Evolutionary conservation across 2,329 filamentous ascomycete species (phyloP).

Genomic region (Fusarium secorum): DNA sequence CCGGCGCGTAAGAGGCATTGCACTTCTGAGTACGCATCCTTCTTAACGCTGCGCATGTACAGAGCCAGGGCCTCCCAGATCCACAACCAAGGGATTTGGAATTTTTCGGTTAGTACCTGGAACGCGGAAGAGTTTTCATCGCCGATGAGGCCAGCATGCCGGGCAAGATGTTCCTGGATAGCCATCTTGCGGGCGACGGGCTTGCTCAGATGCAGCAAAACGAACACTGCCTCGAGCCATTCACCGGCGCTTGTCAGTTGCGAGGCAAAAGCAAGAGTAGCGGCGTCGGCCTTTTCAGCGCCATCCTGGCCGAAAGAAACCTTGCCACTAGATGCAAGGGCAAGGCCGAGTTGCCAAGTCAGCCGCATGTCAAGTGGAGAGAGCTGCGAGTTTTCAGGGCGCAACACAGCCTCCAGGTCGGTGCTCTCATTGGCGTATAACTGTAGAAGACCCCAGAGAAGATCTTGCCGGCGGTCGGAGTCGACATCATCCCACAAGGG

Average conservation of each 20-base stretch:
- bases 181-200: slow-evolving; percentile 68
- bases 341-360: slow-evolving; percentile 84
- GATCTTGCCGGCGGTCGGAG: slow-evolving; percentile 71
- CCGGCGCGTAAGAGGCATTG: slow-evolving; percentile 81
- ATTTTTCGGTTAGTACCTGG: slow-evolving; percentile 65
- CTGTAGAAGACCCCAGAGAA: slow-evolving; percentile 87
- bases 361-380: slow-evolving; percentile 78
- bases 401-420: slow-evolving; percentile 73
- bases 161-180: slow-evolving; percentile 76
- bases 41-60: slow-evolving; percentile 76
- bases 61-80: slow-evolving; percentile 88
- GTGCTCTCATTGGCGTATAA: slow-evolving; percentile 71
- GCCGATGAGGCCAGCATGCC: slow-evolving; percentile 73
- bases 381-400: slow-evolving; percentile 78
- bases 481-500: slow-evolving; percentile 68
- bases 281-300: slow-evolving; percentile 69
- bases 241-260: slow-evolving; percentile 70
- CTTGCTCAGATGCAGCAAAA: slow-evolving; percentile 77
- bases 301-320: slow-evolving; percentile 62
- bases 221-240: slow-evolving; percentile 77
- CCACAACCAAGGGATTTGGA: slow-evolving; percentile 79
- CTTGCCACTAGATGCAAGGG: slow-evolving; percentile 61
- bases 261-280: slow-evolving; percentile 71
- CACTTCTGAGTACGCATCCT: slow-evolving; percentile 75
- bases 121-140: slow-evolving; percentile 65